phyloP scores from a whole-genome alignment of 306 rosid genomes.

The Fragaria iinumae region DNA sequence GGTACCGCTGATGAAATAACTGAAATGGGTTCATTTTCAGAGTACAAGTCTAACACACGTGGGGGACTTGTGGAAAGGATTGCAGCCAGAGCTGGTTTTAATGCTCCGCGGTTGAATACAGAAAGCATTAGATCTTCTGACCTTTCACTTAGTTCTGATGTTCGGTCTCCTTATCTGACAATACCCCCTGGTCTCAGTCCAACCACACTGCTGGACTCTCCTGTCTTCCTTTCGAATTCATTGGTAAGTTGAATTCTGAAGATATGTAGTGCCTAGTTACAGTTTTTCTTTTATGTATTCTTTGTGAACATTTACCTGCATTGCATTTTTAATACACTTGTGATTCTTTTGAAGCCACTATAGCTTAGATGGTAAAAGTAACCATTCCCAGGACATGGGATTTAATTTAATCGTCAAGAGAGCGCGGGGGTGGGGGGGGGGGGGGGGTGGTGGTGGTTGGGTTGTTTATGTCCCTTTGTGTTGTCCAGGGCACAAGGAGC shows the following conservation, averaged over 20 bases:
- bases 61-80: slow-evolving; percentile 82
- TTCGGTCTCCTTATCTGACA: slow-evolving; percentile 72
- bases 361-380: not conserved
- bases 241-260: slow-evolving; percentile 49
- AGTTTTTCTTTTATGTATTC: not conserved
- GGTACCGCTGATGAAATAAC: slow-evolving; percentile 37
- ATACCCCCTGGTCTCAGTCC: slow-evolving; percentile 98
- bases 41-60: slow-evolving; percentile 45
- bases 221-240: slow-evolving; percentile 84
- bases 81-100: slow-evolving; percentile 93
- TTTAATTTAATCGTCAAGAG: not conserved
- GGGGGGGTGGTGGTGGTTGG: too few species aligned
- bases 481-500: not conserved
- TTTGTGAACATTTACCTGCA: not conserved
- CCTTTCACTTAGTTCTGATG: slow-evolving; percentile 51
- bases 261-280: not conserved
- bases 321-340: not conserved
- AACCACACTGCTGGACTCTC: slow-evolving; percentile 86
- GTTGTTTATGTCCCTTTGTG: too few species aligned
- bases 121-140: slow-evolving; percentile 78
- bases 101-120: slow-evolving; percentile 92
- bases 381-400: not conserved
- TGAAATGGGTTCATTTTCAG: slow-evolving; percentile 34
- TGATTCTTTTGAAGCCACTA: not conserved
- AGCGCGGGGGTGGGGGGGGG: too few species aligned